Evolutionary conservation across 352 stramenopile species (phyloP).

Genomic region (Phytophthora brassicae): DNA sequence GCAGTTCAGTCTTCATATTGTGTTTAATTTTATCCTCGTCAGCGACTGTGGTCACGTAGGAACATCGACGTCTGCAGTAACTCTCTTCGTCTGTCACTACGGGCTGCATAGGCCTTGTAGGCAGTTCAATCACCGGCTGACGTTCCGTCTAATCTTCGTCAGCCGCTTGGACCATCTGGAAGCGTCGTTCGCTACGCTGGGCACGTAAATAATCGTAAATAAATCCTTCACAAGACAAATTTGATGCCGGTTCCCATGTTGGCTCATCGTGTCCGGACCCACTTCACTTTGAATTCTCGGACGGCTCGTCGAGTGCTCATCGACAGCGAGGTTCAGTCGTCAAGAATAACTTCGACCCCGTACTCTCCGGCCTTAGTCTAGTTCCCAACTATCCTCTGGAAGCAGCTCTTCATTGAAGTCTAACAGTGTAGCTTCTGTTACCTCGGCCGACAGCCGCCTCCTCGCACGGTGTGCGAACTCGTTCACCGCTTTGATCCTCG

Average conservation of each 20-base stretch:
- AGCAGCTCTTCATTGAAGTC: conserved; percentile 1
- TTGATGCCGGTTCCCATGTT: conserved; percentile 1
- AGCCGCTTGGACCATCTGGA: conserved; percentile 12
- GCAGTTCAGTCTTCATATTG: too few relatives aligned
- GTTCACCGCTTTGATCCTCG: too few relatives aligned
- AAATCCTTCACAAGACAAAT: conserved; percentile 2
- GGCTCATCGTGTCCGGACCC: conserved; percentile 2
- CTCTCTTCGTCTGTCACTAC: neutral
- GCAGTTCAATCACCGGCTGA: neutral
- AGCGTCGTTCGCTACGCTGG: neutral
- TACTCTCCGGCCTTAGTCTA: neutral
- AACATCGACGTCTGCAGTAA: too few relatives aligned
- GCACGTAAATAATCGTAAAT: neutral
- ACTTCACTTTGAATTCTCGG: conserved; percentile 11
- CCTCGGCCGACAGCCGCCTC: too few relatives aligned
- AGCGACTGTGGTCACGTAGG: too few relatives aligned
- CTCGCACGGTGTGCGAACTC: too few relatives aligned
- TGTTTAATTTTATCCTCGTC: too few relatives aligned
- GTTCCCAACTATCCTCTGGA: too few relatives aligned
- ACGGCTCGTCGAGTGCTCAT: neutral
- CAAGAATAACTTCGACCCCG: neutral
- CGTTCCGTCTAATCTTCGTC: neutral
- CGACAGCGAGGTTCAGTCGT: neutral
- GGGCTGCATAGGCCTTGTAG: neutral
- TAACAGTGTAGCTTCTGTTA: neutral